A percentile compares a stretch with the other conserved stretches of the same genome.
These are phyloP conservation scores for Exophiala bonariae DNA, from an alignment of 2,329 filamentous ascomycete species.

Conservation along the genomic window DNA sequence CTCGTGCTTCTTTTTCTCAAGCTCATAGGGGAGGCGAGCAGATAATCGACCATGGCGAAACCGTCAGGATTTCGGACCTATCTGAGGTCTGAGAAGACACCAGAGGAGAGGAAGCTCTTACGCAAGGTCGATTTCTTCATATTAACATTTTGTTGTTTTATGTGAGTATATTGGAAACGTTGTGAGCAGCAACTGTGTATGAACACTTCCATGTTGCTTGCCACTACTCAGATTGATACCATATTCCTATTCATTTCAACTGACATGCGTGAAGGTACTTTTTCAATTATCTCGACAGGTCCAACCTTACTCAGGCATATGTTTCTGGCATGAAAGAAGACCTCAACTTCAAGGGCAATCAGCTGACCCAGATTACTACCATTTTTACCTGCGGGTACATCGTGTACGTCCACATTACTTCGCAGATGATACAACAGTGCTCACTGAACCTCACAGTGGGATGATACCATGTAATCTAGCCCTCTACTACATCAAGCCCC, in stretches of 20 bases:
- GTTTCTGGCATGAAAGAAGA: constrained; percentile 39
- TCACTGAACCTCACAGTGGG: constrained; percentile 7
- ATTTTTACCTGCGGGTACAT: constrained; percentile 24
- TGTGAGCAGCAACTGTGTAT: too few relatives aligned
- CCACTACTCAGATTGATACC: neutral
- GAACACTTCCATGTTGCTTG: neutral
- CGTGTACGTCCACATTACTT: constrained; percentile 9
- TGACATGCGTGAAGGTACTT: too few relatives aligned
- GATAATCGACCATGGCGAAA: constrained; percentile 33
- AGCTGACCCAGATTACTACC: constrained; percentile 33
- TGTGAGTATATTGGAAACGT: too few relatives aligned
- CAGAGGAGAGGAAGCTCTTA: constrained; percentile 43
- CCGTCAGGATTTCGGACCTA: constrained; percentile 38
- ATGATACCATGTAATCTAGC: constrained; percentile 35
- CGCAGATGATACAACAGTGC: neutral
- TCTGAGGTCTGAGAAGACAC: constrained; percentile 5
- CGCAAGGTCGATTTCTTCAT: constrained; percentile 54
- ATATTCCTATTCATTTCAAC: neutral
- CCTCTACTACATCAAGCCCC: constrained; percentile 32
- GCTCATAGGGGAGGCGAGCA: neutral
- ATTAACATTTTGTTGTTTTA: constrained; percentile 45
- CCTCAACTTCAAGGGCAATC: constrained; percentile 33
- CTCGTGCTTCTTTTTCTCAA: neutral
- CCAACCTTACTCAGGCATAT: constrained; percentile 43
- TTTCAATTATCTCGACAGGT: constrained; percentile 49